Conservation (phyloP, 2,329 filamentous ascomycete species). For the Magnaporthiopsis poae region DNA sequence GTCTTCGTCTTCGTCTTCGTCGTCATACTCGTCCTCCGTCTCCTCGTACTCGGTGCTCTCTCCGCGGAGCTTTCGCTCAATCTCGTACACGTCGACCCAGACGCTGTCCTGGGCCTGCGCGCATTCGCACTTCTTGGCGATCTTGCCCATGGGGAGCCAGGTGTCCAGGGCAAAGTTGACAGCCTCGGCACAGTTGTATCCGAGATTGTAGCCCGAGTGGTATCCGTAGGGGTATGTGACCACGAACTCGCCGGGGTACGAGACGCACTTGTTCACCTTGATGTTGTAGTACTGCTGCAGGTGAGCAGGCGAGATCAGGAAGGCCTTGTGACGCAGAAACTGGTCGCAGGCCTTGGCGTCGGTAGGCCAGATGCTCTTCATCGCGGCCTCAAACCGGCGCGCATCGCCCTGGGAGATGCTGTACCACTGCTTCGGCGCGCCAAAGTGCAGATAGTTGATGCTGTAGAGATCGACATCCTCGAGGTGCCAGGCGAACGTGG, state of each 20-base stretch:
- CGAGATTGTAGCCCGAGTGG: slow-evolving; percentile 93
- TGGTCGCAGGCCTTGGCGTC: slow-evolving; percentile 94
- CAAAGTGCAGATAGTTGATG: slow-evolving; percentile 99
- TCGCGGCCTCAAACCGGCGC: slow-evolving; percentile 81
- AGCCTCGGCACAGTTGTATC: slow-evolving; percentile 97
- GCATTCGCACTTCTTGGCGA: slow-evolving; percentile 94
- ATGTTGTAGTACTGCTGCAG: slow-evolving; percentile 84
- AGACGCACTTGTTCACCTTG: slow-evolving; percentile 89
- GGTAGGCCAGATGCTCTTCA: slow-evolving; percentile 89
- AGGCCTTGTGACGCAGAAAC: slow-evolving; percentile 94
- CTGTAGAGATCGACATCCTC: slow-evolving; percentile 98
- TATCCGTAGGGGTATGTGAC: slow-evolving; percentile 98
- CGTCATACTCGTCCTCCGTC: slow-evolving; percentile 62
- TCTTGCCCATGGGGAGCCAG: slow-evolving; percentile 89
- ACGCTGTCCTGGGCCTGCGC: slow-evolving; percentile 92
- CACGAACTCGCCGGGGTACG: slow-evolving; percentile 93
- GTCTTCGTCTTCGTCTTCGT: slow-evolving; percentile 55
- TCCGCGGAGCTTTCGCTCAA: slow-evolving; percentile 85
- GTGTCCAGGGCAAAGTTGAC: slow-evolving; percentile 95
- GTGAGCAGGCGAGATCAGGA: slow-evolving; percentile 84
- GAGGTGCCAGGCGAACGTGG: slow-evolving; percentile 96
- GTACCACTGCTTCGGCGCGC: slow-evolving; percentile 98
- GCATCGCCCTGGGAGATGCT: slow-evolving; percentile 95
- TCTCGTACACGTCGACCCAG: slow-evolving; percentile 93
- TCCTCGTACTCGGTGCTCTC: slow-evolving; percentile 80